Evolutionary conservation across 2,329 filamentous ascomycete species (phyloP).

Genomic region (Hymenoscyphus scutula): DNA sequence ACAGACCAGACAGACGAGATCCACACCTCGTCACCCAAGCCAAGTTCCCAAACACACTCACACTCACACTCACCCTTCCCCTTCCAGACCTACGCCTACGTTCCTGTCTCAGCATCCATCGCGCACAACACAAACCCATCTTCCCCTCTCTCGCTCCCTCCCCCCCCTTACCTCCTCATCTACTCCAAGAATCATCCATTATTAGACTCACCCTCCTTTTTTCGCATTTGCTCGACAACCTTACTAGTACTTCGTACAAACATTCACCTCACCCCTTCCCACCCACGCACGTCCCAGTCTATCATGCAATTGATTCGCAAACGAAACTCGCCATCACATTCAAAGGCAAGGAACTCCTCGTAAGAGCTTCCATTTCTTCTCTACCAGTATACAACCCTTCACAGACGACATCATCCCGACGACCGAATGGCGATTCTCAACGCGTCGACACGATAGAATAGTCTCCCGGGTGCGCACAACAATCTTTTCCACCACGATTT

Average conservation of each 20-base stretch:
- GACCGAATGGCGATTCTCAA: conserved; percentile 25
- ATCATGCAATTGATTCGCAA: conserved; percentile 1
- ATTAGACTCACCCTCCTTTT: background rate
- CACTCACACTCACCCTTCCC: no score
- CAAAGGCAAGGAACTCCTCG: conserved; percentile 26
- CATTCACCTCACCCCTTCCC: background rate
- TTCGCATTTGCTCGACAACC: background rate
- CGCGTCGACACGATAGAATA: conserved; percentile 22
- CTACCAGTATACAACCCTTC: conserved; percentile 8
- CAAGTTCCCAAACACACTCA: background rate
- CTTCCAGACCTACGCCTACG: no score
- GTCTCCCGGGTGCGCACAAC: conserved; percentile 11
- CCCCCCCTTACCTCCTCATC: no score
- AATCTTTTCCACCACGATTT: conserved; percentile 7
- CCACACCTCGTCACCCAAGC: background rate
- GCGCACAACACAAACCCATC: background rate
- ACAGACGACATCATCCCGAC: conserved; percentile 4
- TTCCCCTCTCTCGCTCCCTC: background rate
- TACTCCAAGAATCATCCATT: background rate
- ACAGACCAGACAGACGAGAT: background rate
- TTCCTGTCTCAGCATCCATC: background rate
- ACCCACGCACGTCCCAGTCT: background rate
- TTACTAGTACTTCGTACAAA: no score
- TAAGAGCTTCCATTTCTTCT: conserved; percentile 6
- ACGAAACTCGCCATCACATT: background rate